Evolutionary conservation across 495 filamentous ascomycete genomes (phyloP).

Genomic region (Lepidopterella palustris): DNA sequence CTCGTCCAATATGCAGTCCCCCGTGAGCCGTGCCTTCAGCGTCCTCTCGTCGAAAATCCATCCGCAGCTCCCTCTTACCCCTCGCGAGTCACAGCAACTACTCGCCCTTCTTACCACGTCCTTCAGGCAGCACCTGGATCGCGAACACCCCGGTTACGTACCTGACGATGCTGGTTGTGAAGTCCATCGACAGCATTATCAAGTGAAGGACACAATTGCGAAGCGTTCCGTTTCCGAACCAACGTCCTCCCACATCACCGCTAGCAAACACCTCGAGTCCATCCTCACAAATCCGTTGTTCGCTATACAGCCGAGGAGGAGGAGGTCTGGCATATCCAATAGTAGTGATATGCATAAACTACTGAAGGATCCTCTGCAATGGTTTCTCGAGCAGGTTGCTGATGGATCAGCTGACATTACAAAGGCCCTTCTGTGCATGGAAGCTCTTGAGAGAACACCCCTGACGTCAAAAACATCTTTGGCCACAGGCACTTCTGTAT

Average conservation of each 20-base stretch:
- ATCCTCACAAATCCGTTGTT: conserved; percentile 70
- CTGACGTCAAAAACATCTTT: background rate
- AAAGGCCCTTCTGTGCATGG: background rate
- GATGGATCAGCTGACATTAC: background rate
- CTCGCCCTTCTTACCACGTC: conserved; percentile 64
- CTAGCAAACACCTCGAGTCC: conserved; percentile 53
- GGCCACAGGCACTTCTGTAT: background rate
- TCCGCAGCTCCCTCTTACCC: conserved; percentile 59
- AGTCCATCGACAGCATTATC: conserved; percentile 6
- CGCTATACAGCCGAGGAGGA: conserved; percentile 10
- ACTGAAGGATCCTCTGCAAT: conserved; percentile 15
- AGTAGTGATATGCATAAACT: background rate
- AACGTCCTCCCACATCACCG: conserved; percentile 17
- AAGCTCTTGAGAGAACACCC: background rate
- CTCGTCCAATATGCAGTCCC: conserved; percentile 23
- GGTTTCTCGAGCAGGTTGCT: conserved; percentile 20
- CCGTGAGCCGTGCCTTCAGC: conserved; percentile 26
- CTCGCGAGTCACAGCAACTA: conserved; percentile 59
- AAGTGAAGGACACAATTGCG: background rate
- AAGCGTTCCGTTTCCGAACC: background rate
- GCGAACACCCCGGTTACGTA: conserved; percentile 44
- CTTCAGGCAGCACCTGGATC: conserved; percentile 69
- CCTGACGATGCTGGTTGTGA: conserved; percentile 2
- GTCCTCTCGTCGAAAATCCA: conserved; percentile 49
- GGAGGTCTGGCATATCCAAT: conserved; percentile 1